Conservation (phyloP, 2,329 filamentous ascomycete species). For the Helicocarpus griseus region DNA sequence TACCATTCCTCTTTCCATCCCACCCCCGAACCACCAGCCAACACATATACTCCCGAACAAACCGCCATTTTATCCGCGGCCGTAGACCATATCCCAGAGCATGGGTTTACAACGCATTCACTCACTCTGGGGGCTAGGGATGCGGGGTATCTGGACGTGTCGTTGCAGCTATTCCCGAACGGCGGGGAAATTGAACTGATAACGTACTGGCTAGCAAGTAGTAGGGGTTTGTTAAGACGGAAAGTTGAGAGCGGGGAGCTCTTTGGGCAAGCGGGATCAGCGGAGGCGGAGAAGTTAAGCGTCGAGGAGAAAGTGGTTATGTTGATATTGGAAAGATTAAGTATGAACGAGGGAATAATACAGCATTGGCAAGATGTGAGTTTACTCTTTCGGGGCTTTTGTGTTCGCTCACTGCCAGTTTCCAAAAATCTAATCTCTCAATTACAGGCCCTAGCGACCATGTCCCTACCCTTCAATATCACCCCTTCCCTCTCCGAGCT, state of each 20-base stretch:
- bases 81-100: slow-evolving; percentile 62
- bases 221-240: slow-evolving; percentile 27
- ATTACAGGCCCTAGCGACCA: slow-evolving; percentile 68
- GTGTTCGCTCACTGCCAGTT: too few relatives aligned
- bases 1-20: slow-evolving; percentile 72
- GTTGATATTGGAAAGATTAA: slow-evolving; percentile 66
- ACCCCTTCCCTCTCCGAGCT: slow-evolving; percentile 70
- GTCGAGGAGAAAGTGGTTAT: slow-evolving; percentile 57
- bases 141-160: slow-evolving; percentile 77
- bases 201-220: slow-evolving; percentile 34
- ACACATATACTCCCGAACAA: slow-evolving; percentile 59
- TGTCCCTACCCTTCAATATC: slow-evolving; percentile 75
- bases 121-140: slow-evolving; percentile 72
- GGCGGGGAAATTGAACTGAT: slow-evolving; percentile 77
- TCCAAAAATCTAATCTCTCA: too few relatives aligned
- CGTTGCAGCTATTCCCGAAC: slow-evolving; percentile 68
- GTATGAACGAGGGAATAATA: slow-evolving; percentile 63
- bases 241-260: slow-evolving; percentile 17
- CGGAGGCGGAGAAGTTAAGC: slow-evolving; percentile 24
- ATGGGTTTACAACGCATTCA: slow-evolving; percentile 70
- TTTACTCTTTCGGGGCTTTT: slow-evolving; percentile 9
- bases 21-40: slow-evolving; percentile 37
- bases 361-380: slow-evolving; percentile 77
- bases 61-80: slow-evolving; percentile 71
- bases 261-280: slow-evolving; percentile 6